These are phyloP conservation scores for Trichoderma cornu-damae DNA, from an alignment of 2,329 filamentous ascomycete species.

Conservation along the genomic window DNA sequence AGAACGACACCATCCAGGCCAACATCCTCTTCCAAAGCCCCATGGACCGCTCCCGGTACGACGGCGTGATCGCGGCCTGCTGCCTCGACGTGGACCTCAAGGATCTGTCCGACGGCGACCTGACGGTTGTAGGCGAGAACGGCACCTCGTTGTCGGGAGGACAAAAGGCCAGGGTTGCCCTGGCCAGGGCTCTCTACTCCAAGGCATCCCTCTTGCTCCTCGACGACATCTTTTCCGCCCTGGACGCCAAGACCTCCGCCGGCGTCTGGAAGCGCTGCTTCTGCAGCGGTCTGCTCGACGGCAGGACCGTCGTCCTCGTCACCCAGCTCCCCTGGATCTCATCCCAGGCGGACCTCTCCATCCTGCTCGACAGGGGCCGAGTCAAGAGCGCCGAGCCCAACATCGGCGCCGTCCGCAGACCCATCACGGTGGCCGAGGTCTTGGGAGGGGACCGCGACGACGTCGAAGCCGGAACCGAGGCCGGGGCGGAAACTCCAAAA, in stretches of 20 bases:
- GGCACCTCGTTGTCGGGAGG: slow-evolving; percentile 53
- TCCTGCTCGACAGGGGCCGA: slow-evolving; percentile 44
- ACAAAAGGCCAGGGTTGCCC: slow-evolving; percentile 51
- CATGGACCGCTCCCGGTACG: slow-evolving; percentile 50
- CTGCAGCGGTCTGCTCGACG: slow-evolving; percentile 49
- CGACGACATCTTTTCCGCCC: slow-evolving; percentile 55
- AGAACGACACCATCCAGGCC: slow-evolving; percentile 50
- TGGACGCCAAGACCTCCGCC: slow-evolving; percentile 54
- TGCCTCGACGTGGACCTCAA: slow-evolving; percentile 47
- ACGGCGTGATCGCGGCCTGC: slow-evolving; percentile 51
- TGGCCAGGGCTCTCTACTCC: slow-evolving; percentile 55
- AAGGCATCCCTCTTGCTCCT: slow-evolving; percentile 50
- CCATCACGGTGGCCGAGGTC: slow-evolving; percentile 40
- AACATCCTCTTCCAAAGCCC: slow-evolving; percentile 52
- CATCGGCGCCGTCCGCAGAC: slow-evolving; percentile 41
- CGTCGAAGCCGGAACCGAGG: slow-evolving; percentile 25
- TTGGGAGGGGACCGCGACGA: slow-evolving; percentile 31
- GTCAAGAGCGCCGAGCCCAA: slow-evolving; percentile 40
- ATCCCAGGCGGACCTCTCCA: slow-evolving; percentile 44
- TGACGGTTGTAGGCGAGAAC: slow-evolving; percentile 50
- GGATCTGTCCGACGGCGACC: slow-evolving; percentile 46
- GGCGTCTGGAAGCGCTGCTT: slow-evolving; percentile 54
- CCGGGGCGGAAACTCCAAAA: slow-evolving; percentile 25
- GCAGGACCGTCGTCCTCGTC: slow-evolving; percentile 52
- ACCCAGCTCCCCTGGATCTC: slow-evolving; percentile 52